These are phyloP conservation scores for Gymnopus androsaceus DNA, from an alignment of 1,284 basidiomycete genomes.

Conservation along the genomic window DNA sequence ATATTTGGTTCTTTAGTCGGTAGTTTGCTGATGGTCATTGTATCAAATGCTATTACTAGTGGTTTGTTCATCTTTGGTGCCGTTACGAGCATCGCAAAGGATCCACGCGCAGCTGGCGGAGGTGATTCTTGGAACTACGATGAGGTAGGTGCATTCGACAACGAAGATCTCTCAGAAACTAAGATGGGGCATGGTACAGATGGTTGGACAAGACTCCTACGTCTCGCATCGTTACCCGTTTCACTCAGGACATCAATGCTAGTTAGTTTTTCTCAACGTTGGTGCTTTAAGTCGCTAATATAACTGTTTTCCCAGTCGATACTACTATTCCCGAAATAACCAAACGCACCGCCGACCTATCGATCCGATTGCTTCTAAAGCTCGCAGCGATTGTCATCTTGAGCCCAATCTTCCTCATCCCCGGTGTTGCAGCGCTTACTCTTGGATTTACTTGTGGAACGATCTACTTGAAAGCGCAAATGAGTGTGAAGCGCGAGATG, in stretches of 20 bases:
- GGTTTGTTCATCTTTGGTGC: slow-evolving; percentile 31
- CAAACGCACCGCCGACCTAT: slow-evolving; percentile 18
- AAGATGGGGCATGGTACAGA: slow-evolving; percentile 19
- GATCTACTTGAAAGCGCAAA: slow-evolving; percentile 67
- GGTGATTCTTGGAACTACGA: slow-evolving; percentile 56
- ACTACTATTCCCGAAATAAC: slow-evolving; percentile 4
- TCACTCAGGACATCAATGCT: slow-evolving; percentile 38
- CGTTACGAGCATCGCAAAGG: slow-evolving; percentile 55
- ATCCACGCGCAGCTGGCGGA: slow-evolving; percentile 59
- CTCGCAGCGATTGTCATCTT: slow-evolving; percentile 43
- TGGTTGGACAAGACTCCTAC: slow-evolving; percentile 57
- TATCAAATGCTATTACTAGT: slow-evolving; percentile 29
- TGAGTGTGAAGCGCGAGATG: slow-evolving; percentile 77
- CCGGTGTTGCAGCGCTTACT: slow-evolving; percentile 41
- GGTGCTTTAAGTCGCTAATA: not conserved
- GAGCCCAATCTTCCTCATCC: slow-evolving; percentile 41
- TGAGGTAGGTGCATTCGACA: slow-evolving; percentile 34
- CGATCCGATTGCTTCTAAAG: slow-evolving; percentile 36
- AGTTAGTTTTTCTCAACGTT: slow-evolving; percentile 8
- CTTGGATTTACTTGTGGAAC: slow-evolving; percentile 31
- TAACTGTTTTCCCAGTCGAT: slow-evolving; percentile 35
- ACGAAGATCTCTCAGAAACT: not conserved
- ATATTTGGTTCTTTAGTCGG: slow-evolving; percentile 22
- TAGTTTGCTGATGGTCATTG: slow-evolving; percentile 11
- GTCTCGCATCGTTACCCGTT: slow-evolving; percentile 50